Percentiles rank a stretch among this genome's conserved stretches.
Evolutionary conservation across 257 asterid species (phyloP).

Genomic region (Mentha longifolia): DNA sequence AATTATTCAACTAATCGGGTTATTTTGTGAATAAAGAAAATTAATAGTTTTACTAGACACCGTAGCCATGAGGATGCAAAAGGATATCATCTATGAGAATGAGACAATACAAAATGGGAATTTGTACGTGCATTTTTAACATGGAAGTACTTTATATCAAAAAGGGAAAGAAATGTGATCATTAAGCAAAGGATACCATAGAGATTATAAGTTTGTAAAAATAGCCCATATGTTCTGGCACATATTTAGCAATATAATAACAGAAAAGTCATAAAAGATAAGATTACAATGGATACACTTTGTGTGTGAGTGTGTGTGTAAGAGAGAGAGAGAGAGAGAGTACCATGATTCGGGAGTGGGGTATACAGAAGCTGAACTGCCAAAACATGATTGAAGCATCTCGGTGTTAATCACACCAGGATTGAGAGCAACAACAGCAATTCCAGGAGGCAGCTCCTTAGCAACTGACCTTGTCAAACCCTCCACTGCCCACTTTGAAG

Average conservation of each 20-base stretch:
- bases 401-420: constrained; percentile 95
- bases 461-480: constrained; percentile 89
- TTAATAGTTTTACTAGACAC: background rate
- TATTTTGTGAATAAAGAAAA: background rate
- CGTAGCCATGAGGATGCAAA: background rate
- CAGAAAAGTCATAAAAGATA: background rate
- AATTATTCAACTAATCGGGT: background rate
- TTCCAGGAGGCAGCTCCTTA: constrained; percentile 87
- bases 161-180: background rate
- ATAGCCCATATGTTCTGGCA: background rate
- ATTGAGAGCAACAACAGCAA: constrained; percentile 84
- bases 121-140: constrained; percentile 2
- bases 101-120: background rate
- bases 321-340: constrained; percentile 24
- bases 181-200: background rate
- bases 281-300: constrained; percentile 5
- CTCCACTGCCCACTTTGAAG: constrained; percentile 98
- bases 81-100: background rate
- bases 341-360: constrained; percentile 94
- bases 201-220: background rate
- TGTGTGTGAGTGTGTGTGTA: background rate
- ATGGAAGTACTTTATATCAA: background rate
- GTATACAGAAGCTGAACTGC: constrained; percentile 76
- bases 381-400: constrained; percentile 95
- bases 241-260: background rate